A percentile compares a stretch with the other conserved stretches of the same genome.
Evolutionary conservation across 1,284 basidiomycete species (phyloP).

Genomic region (Sutorius eximius): DNA sequence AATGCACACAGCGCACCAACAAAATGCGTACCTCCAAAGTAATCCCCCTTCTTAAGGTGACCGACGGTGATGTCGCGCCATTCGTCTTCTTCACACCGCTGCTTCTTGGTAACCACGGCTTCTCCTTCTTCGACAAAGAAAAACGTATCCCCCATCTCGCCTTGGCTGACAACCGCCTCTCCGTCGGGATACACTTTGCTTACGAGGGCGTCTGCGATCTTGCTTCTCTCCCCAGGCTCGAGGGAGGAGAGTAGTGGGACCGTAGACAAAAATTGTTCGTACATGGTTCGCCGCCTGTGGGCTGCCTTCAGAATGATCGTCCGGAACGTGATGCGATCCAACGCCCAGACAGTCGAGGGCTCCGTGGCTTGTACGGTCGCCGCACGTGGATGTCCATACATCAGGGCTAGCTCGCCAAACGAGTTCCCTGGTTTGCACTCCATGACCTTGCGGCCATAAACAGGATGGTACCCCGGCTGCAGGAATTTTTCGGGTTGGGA

Average conservation of each 20-base stretch:
- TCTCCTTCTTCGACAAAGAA: constrained; percentile 96
- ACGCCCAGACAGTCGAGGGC: constrained; percentile 86
- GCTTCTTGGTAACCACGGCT: constrained; percentile 82
- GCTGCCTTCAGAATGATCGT: constrained; percentile 94
- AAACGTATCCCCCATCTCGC: constrained; percentile 95
- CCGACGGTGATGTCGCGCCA: constrained; percentile 71
- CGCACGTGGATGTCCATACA: constrained; percentile 96
- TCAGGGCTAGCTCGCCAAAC: constrained; percentile 95
- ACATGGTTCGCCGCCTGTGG: constrained; percentile 88
- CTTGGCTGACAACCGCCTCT: constrained; percentile 85
- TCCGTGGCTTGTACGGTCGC: constrained; percentile 90
- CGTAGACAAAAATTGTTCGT: constrained; percentile 92
- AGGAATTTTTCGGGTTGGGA: constrained; percentile 52
- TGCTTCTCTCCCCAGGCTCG: constrained; percentile 86
- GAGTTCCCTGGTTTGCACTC: constrained; percentile 85
- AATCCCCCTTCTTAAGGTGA: constrained; percentile 85
- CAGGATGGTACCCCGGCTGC: constrained; percentile 63
- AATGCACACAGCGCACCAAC: not conserved
- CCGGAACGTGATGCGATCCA: constrained; percentile 97
- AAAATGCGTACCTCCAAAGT: constrained; percentile 85
- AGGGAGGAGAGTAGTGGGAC: constrained; percentile 88
- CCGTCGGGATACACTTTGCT: constrained; percentile 82
- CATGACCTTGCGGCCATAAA: constrained; percentile 81
- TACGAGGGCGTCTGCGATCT: constrained; percentile 94
- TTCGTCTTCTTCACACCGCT: constrained; percentile 59